phyloP scores from a whole-genome alignment of 495 filamentous ascomycete species.

The Gamarada debralockiae region DNA sequence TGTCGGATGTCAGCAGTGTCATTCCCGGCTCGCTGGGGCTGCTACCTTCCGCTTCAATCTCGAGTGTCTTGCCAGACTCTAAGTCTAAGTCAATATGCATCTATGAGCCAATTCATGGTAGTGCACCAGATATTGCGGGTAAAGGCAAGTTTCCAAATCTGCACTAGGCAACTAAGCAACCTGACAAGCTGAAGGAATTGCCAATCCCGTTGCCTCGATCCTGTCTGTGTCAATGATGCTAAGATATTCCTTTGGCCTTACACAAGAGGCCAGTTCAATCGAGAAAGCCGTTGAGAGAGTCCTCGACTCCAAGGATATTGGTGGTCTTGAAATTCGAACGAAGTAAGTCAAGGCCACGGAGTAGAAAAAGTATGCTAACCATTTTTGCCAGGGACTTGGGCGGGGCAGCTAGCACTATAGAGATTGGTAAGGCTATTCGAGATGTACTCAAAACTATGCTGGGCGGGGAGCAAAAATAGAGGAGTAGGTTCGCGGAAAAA shows the following conservation, averaged over 20 bases:
- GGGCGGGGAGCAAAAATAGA: too few species aligned
- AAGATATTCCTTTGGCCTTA: conserved; percentile 77
- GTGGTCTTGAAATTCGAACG: conserved; percentile 54
- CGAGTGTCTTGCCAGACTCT: conserved; percentile 80
- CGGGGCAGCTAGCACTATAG: too few species aligned
- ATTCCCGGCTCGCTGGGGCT: conserved; percentile 91
- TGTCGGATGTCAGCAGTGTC: conserved; percentile 92
- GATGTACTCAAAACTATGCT: too few species aligned
- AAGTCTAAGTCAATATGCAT: conserved; percentile 76
- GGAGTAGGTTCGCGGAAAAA: too few species aligned
- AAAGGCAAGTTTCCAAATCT: conserved; percentile 35
- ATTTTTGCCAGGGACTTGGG: too few species aligned
- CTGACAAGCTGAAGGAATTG: conserved; percentile 53
- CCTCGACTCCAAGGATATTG: conserved; percentile 49
- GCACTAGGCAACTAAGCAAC: too few species aligned
- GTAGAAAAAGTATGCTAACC: too few species aligned
- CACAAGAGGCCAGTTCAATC: conserved; percentile 66
- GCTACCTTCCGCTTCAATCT: conserved; percentile 74
- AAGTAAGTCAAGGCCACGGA: conserved; percentile 41
- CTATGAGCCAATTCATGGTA: conserved; percentile 97
- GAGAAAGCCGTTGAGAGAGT: conserved; percentile 77
- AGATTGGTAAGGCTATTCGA: too few species aligned
- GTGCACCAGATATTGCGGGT: conserved; percentile 73
- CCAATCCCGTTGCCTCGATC: conserved; percentile 80
- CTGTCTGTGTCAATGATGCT: conserved; percentile 91